Percentiles rank a stretch among this genome's conserved stretches.
phyloP scores from a whole-genome alignment of 257 asterid species.

The Primulina eburnea region DNA sequence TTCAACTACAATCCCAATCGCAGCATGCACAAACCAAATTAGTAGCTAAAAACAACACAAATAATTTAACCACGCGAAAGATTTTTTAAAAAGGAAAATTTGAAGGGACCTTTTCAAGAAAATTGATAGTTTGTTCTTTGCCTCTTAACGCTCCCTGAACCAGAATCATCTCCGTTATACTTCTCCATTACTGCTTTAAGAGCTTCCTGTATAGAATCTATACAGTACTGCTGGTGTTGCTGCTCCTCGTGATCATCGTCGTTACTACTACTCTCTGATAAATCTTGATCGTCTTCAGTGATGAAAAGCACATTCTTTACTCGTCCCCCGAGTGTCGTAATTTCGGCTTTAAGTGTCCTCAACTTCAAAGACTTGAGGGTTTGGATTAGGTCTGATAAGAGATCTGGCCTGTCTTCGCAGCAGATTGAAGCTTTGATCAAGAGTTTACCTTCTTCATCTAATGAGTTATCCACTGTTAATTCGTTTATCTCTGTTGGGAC shows the following conservation, averaged over 20 bases:
- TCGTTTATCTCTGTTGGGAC: constrained; percentile 80
- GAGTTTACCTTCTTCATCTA: constrained; percentile 60
- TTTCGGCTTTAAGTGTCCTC: constrained; percentile 69
- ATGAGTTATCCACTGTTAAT: constrained; percentile 60
- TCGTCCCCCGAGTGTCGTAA: constrained; percentile 76
- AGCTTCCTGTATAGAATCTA: constrained; percentile 70
- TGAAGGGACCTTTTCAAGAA: constrained; percentile 31
- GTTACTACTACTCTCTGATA: neutral
- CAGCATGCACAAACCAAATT: neutral
- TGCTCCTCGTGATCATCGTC: constrained; percentile 21
- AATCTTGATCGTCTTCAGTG: constrained; percentile 47
- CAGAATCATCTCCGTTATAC: constrained; percentile 51
- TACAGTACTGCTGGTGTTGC: constrained; percentile 36
- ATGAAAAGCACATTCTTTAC: constrained; percentile 74
- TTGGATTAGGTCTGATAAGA: constrained; percentile 72
- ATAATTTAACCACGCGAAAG: too few relatives aligned
- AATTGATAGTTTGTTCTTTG: constrained; percentile 60
- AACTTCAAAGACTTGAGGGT: constrained; percentile 62
- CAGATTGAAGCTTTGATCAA: constrained; percentile 79
- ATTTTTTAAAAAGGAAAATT: too few relatives aligned
- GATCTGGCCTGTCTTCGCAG: constrained; percentile 81
- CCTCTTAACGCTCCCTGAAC: constrained; percentile 67
- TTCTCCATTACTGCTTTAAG: constrained; percentile 82
- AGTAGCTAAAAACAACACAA: neutral
- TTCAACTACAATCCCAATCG: neutral